Percentiles rank a stretch among this genome's conserved stretches.
Evolutionary conservation across 2,329 filamentous ascomycete species (phyloP).

Genomic region (Graphilbum ipis-grandicollis): DNA sequence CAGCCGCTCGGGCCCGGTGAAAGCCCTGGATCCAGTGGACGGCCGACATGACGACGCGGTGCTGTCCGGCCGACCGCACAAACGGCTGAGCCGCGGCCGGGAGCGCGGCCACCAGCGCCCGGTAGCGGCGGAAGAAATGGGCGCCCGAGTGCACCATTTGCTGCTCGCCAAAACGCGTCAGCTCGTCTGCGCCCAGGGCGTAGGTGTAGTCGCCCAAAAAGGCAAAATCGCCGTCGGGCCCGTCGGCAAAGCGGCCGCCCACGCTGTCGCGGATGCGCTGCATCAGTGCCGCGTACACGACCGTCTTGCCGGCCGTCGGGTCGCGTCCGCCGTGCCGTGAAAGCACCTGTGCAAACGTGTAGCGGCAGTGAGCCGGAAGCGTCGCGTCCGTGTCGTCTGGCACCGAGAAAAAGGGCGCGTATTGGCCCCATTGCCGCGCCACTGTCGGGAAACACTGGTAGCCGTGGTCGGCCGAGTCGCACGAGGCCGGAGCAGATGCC

Average conservation of each 20-base stretch:
- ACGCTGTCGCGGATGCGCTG: slow-evolving; percentile 41
- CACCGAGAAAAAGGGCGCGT: slow-evolving; percentile 69
- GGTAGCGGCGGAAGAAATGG: slow-evolving; percentile 61
- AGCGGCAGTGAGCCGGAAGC: slow-evolving; percentile 48
- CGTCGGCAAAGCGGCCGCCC: slow-evolving; percentile 19
- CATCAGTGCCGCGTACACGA: slow-evolving; percentile 45
- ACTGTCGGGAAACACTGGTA: slow-evolving; percentile 46
- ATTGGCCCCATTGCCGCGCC: slow-evolving; percentile 67
- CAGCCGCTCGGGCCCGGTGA: slow-evolving; percentile 28
- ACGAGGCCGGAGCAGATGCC: slow-evolving; percentile 13
- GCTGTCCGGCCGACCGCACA: slow-evolving; percentile 23
- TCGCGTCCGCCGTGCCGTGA: slow-evolving; percentile 75
- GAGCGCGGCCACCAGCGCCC: slow-evolving; percentile 32
- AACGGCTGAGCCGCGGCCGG: slow-evolving; percentile 26
- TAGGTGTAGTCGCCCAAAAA: slow-evolving; percentile 63
- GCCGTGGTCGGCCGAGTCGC: slow-evolving; percentile 35
- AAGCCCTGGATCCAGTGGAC: slow-evolving; percentile 62
- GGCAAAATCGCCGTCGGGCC: slow-evolving; percentile 44
- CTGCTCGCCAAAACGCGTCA: slow-evolving; percentile 49
- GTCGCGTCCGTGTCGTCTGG: slow-evolving; percentile 41
- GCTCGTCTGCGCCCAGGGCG: slow-evolving; percentile 28
- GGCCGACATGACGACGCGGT: slow-evolving; percentile 37
- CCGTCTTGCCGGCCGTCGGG: slow-evolving; percentile 53
- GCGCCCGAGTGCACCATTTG: slow-evolving; percentile 59
- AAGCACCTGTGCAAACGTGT: slow-evolving; percentile 68